Evolutionary conservation across 129 eudicot species (phyloP), one percentile per base, ranked within the genome.

Genomic region (Chrysanthemum lavandulifolium): DNA sequence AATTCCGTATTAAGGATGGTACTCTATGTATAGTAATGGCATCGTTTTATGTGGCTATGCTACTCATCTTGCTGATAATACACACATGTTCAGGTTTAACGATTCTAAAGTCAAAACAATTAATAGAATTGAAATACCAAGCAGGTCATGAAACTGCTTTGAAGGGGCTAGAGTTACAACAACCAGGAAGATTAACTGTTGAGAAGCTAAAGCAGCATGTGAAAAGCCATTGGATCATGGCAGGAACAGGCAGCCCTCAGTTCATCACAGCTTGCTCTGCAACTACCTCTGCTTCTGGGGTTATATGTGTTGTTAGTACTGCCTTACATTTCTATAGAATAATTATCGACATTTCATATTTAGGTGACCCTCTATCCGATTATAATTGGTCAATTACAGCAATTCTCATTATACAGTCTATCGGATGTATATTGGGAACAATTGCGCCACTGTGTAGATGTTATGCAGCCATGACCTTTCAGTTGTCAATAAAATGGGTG

Each of bases 31-130:
- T 1, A 3, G 33, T 3, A 31, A 31, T 51, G 10, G 14, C 14
- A 50, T 9, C 1, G 4, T 3, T 50, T 0, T 50, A 50, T 19
- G 59, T 45, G 7, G n/a, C 0, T 23, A 40, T 45, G 52, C 25
- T 71, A 74, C 68, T 78, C 29, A 29, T 53, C 23, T 15, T 71
- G 69, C 36, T 79, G 13, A 47, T 53, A 2, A 4, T 67, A 16
- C 5, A 56, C 8, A 18, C 1, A 31, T 73, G 57, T 36, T 79
- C 82, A 33, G 58, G 78, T 65, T 59, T 79, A 31, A 51, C 54
- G 2, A 36, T 73, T 56, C 69, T 50, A 0, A 31, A 19, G 18
- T 65, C 74, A 1, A 79, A 73, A 31, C 71, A 64, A 43, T 1
- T 49, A 49, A 49, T 49, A 13, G 13, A 13, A 49, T 9, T 6